phyloP scores from a whole-genome alignment of 352 stramenopile genomes.

The Globisporangium cystogenes region DNA sequence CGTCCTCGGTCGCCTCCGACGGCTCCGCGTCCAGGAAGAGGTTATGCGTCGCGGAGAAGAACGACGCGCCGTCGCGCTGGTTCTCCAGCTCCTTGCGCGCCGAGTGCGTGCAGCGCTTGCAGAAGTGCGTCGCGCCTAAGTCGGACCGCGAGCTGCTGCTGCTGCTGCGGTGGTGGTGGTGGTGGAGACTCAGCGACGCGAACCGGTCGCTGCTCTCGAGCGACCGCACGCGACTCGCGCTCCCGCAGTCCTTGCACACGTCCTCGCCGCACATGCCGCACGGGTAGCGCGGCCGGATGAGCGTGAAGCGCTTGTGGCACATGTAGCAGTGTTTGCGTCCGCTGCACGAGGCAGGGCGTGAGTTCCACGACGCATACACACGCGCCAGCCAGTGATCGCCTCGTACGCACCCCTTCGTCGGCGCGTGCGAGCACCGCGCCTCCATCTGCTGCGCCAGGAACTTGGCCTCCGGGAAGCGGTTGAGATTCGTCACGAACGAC shows the following conservation, averaged over 20 bases:
- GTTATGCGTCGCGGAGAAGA: constrained; percentile 28
- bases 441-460: constrained; percentile 58
- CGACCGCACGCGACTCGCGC: constrained; percentile 40
- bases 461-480: constrained; percentile 51
- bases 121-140: constrained; percentile 32
- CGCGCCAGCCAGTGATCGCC: too few relatives aligned
- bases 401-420: constrained; percentile 31
- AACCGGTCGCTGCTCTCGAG: constrained; percentile 43
- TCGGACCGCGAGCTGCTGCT: constrained; percentile 15
- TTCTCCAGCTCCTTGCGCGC: constrained; percentile 38
- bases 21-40: constrained; percentile 22
- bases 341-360: constrained; percentile 11
- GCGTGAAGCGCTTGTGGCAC: constrained; percentile 71
- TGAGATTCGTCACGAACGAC: constrained; percentile 47
- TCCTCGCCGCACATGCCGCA: constrained; percentile 68
- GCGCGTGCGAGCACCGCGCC: constrained; percentile 29
- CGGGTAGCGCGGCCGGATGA: constrained; percentile 49
- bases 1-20: constrained; percentile 21
- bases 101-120: constrained; percentile 46
- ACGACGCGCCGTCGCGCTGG: constrained; percentile 17
- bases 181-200: constrained; percentile 20
- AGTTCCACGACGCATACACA: not conserved
- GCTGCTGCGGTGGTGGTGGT: too few relatives aligned
- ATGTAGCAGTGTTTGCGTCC: constrained; percentile 61
- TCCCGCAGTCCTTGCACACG: constrained; percentile 65